Base-by-base conservation (phyloP, 2,329 filamentous ascomycete genomes). In the Pleoardoris graminearum region DNA sequence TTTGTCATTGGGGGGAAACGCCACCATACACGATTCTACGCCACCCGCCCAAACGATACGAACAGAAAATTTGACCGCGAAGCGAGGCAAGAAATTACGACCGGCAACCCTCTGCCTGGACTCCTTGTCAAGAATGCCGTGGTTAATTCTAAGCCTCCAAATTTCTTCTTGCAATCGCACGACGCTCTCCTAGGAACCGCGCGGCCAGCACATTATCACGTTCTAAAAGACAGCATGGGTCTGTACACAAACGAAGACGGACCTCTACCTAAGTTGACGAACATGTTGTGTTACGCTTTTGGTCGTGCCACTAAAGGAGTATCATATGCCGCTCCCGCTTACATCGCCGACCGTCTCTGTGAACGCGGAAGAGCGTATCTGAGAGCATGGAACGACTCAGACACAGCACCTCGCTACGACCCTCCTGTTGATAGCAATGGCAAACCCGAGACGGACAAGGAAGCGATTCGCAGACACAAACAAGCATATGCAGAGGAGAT, bases 291-390 rank as follows among this genome's bases (percentile, higher is more conserved):
- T 63, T 70, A 64, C 58, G 60, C 62, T 4, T 76, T 72, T 45
- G 67, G 60, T 7, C 60, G 68, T 1, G 55, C 71, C 0, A 70
- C 64, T 0, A 53, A 45, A 3, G 63, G 58, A 0, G 70, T 76
- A 0, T 74, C 71, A 0, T 76, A 76, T 42, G 63, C 58, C 2
- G 39, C 70, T 0, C 72, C 73, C 0, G 67, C 74, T 0, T 76
- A 76, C 65, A 72, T 71, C 49, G 73, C 74, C 7, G 72, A 76
- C 46, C 64, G 65, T 1, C 66, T 77, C 2, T 76, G 73, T 54
- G 74, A 75, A 14, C 68, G 73, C 1, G 74, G 61, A 0, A 55
- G 63, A 16, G n/a, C 74, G 71, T 48, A 50, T 73, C 2, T 53
- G 60, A 2, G 41, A 54, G 11, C 63, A 27, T 19, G 70, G 68